These are phyloP conservation scores for Vitis labrusca DNA, from an alignment of 164 flowering plant genomes.

Conservation along the genomic window DNA sequence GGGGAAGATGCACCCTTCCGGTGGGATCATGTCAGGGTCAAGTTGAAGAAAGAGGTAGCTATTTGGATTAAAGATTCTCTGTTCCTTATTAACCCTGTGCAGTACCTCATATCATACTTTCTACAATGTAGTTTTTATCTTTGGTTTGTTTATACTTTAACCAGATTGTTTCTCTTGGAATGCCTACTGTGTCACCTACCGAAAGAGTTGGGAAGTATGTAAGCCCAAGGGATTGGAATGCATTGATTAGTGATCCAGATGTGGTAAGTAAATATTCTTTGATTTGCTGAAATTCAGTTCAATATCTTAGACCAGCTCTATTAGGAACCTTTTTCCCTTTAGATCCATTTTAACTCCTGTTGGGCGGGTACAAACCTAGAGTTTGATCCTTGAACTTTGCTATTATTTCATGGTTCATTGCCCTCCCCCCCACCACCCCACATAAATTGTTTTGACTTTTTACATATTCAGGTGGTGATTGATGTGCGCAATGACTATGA, in stretches of 20 bases:
- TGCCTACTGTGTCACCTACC: constrained; percentile 81
- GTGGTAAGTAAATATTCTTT: constrained; percentile 46
- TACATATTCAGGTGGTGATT: constrained; percentile 66
- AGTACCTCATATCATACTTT: not conserved
- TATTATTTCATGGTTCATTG: not conserved
- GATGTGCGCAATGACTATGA: constrained; percentile 93
- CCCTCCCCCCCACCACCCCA: no score
- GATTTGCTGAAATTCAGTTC: no score
- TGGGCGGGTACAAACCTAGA: no score
- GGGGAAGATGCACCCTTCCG: constrained; percentile 98
- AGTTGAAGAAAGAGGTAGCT: constrained; percentile 86
- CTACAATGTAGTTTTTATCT: constrained; percentile 3
- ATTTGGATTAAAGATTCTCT: not conserved
- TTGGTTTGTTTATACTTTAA: constrained; percentile 1
- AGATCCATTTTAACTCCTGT: no score
- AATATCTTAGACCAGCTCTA: no score
- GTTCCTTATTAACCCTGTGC: not conserved
- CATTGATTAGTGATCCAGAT: constrained; percentile 77
- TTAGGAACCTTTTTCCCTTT: no score
- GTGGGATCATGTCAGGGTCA: constrained; percentile 98
- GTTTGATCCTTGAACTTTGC: not conserved
- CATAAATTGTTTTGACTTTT: not conserved
- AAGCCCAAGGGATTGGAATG: constrained; percentile 82
- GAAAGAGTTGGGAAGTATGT: constrained; percentile 88
- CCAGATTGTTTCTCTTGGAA: constrained; percentile 95